Evolutionary conservation across 306 rosid species (phyloP).

Genomic region (Heteromeles arbutifolia): DNA sequence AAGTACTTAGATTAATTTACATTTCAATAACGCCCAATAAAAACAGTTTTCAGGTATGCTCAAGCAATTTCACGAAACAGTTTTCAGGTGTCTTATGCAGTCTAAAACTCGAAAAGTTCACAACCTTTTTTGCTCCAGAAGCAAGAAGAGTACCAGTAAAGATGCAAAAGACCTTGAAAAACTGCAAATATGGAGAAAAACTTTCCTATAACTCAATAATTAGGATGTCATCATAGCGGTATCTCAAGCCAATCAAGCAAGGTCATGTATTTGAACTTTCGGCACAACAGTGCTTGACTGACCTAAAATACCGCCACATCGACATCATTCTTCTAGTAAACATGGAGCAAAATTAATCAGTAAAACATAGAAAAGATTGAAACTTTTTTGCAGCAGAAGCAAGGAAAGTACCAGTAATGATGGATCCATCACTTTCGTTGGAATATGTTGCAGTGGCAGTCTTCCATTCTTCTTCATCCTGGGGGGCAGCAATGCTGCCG

Average conservation of each 20-base stretch:
- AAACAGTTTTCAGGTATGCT: too few relatives aligned
- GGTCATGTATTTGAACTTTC: too few relatives aligned
- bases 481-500: conserved; percentile 26
- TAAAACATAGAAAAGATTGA: background rate
- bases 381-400: conserved; percentile 9
- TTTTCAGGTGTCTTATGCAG: background rate
- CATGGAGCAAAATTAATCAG: background rate
- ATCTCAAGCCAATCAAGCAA: too few relatives aligned
- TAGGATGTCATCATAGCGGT: too few relatives aligned
- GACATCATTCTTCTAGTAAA: background rate
- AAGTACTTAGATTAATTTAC: too few relatives aligned
- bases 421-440: conserved; percentile 70
- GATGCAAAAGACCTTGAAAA: background rate
- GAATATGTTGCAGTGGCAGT: conserved; percentile 83
- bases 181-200: background rate
- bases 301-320: background rate
- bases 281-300: too few relatives aligned
- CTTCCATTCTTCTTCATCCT: conserved; percentile 60
- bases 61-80: too few relatives aligned
- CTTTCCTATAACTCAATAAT: too few relatives aligned
- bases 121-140: background rate
- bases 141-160: too few relatives aligned
- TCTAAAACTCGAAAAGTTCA: background rate
- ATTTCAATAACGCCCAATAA: too few relatives aligned
- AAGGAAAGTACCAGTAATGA: conserved; percentile 54